These are phyloP conservation scores for Solanum sejunctum DNA, from an alignment of 257 asterid species.

Conservation along the genomic window DNA sequence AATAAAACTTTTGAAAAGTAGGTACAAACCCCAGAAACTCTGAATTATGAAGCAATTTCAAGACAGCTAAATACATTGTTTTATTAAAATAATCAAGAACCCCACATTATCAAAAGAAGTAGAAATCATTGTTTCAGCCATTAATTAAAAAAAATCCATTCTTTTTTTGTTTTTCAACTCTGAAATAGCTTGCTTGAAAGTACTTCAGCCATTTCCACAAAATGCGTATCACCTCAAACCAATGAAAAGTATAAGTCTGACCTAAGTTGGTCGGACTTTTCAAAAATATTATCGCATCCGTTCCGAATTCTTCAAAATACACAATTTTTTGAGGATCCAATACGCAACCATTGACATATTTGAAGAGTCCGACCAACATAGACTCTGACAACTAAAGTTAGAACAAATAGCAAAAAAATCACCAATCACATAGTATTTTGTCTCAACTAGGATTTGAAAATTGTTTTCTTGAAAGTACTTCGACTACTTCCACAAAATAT, in stretches of 20 bases:
- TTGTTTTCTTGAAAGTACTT: neutral
- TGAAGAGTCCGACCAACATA: no score
- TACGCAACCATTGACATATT: no score
- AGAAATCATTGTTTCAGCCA: slow-evolving; percentile 25
- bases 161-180: neutral
- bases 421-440: neutral
- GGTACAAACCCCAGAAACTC: slow-evolving; percentile 15
- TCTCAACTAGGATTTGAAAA: neutral
- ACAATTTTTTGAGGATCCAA: no score
- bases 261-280: no score
- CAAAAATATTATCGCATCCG: no score
- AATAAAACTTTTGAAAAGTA: slow-evolving; percentile 17
- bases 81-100: slow-evolving; percentile 18
- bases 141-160: neutral
- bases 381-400: neutral
- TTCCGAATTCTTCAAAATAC: no score
- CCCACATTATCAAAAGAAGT: slow-evolving; percentile 46
- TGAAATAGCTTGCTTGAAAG: slow-evolving; percentile 1
- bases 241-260: neutral
- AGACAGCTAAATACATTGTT: slow-evolving; percentile 18
- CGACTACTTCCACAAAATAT: neutral
- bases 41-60: neutral
- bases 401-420: neutral
- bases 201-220: neutral
- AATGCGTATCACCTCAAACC: neutral